Evolutionary conservation across 257 asterid species (phyloP).

Genomic region (Lycium ferocissimum): DNA sequence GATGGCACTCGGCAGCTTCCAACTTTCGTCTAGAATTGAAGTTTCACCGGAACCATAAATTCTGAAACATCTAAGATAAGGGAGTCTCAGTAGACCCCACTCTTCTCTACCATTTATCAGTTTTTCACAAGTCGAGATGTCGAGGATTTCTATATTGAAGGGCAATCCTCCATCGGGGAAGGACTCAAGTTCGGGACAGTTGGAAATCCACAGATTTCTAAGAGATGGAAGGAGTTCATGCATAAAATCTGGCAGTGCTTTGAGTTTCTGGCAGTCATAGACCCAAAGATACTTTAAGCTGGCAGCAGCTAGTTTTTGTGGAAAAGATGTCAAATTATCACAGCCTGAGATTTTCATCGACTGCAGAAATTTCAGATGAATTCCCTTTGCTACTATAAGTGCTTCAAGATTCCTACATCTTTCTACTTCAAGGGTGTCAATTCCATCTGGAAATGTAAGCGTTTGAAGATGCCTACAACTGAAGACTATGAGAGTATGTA

Average conservation of each 20-base stretch:
- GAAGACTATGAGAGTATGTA: background rate
- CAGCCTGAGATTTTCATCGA: background rate
- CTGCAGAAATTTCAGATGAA: background rate
- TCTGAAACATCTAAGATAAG: background rate
- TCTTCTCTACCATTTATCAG: background rate
- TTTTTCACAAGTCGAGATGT: background rate
- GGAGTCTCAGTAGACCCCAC: slow-evolving; percentile 16
- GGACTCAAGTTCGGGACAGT: slow-evolving; percentile 24
- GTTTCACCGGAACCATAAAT: background rate
- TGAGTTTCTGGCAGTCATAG: background rate
- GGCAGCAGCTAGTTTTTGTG: slow-evolving; percentile 7
- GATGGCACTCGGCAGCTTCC: background rate
- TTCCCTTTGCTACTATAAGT: too few species aligned
- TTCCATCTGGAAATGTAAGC: slow-evolving; percentile 16
- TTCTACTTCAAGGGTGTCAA: background rate
- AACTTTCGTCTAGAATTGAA: background rate
- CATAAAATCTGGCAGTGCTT: slow-evolving; percentile 25
- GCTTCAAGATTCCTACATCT: too few species aligned
- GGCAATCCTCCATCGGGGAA: slow-evolving; percentile 28
- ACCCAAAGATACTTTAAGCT: background rate
- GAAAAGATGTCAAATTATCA: background rate
- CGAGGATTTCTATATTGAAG: background rate
- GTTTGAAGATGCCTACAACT: background rate
- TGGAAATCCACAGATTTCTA: background rate
- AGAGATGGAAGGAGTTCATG: slow-evolving; percentile 24